A percentile compares a stretch with the other conserved stretches of the same genome.
Conservation (phyloP, 139 green algal genomes). For the Gonium pectorale region DNA sequence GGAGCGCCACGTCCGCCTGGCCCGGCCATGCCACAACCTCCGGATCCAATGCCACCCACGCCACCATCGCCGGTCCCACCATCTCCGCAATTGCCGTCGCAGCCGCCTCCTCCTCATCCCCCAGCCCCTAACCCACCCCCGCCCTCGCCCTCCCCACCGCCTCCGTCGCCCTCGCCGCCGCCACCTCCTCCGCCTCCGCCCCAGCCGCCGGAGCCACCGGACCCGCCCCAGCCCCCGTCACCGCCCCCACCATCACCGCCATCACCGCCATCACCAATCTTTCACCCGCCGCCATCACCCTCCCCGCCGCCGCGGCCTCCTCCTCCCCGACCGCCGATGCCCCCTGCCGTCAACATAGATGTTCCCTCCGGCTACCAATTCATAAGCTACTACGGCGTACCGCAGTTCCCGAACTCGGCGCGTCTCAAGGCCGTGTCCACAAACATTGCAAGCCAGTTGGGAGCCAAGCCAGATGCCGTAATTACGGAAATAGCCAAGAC, state of each 20-base stretch:
- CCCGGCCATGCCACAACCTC: too few species aligned
- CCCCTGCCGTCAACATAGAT: neutral
- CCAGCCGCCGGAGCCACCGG: too few species aligned
- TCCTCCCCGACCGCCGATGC: neutral
- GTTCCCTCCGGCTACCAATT: neutral
- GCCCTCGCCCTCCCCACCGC: neutral
- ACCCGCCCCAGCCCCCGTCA: neutral
- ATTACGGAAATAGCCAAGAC: neutral
- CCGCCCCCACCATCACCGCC: too few species aligned
- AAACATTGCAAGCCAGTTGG: slow-evolving; percentile 8
- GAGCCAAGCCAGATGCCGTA: neutral
- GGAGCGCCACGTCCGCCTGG: too few species aligned
- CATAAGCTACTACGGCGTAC: neutral
- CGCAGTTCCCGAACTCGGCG: neutral
- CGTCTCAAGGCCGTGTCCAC: slow-evolving; percentile 16
- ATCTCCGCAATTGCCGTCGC: neutral
- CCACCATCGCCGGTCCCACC: neutral
- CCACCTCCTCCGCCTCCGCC: neutral
- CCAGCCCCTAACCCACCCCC: neutral
- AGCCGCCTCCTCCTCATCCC: neutral
- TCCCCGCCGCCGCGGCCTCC: slow-evolving; percentile 10
- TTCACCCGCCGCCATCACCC: neutral
- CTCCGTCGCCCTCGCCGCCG: neutral
- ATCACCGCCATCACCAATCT: neutral
- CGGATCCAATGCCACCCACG: too few species aligned